Evolutionary conservation across 1,284 basidiomycete genomes (phyloP).

Genomic region (Paramarasmius palmivorus): DNA sequence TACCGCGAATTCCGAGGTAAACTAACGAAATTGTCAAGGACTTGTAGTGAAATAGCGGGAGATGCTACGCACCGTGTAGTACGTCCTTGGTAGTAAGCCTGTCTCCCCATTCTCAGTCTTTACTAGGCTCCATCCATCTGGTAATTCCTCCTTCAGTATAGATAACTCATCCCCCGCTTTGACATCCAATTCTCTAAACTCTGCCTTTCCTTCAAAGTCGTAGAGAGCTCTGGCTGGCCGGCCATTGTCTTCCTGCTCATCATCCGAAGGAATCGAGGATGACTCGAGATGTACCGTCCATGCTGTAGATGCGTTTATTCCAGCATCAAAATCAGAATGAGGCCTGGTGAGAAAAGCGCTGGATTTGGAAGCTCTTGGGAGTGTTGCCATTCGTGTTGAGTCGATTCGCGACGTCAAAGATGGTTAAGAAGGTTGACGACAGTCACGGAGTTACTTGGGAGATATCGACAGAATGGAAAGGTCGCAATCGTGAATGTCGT

Average conservation of each 20-base stretch:
- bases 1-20: conserved; percentile 59
- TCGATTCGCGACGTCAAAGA: background rate
- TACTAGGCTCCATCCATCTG: conserved; percentile 77
- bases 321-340: conserved; percentile 65
- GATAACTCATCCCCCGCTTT: conserved; percentile 66
- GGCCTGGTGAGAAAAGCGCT: conserved; percentile 18
- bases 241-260: conserved; percentile 37
- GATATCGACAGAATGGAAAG: background rate
- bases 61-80: conserved; percentile 63
- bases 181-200: conserved; percentile 68
- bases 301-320: conserved; percentile 72
- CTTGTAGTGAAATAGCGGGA: background rate
- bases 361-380: conserved; percentile 25
- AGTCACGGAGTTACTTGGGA: background rate
- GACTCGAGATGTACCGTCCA: conserved; percentile 59
- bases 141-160: conserved; percentile 63
- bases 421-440: background rate
- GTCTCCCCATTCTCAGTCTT: conserved; percentile 54
- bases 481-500: too few relatives aligned
- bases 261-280: conserved; percentile 24
- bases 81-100: conserved; percentile 68
- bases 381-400: conserved; percentile 27
- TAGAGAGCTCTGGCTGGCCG: conserved; percentile 67
- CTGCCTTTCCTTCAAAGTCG: conserved; percentile 69
- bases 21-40: conserved; percentile 36